A percentile compares a stretch with the other conserved stretches of the same genome.
These are phyloP conservation scores for Aspergillus candidus DNA, from an alignment of 2,329 filamentous ascomycete species.

Conservation along the genomic window DNA sequence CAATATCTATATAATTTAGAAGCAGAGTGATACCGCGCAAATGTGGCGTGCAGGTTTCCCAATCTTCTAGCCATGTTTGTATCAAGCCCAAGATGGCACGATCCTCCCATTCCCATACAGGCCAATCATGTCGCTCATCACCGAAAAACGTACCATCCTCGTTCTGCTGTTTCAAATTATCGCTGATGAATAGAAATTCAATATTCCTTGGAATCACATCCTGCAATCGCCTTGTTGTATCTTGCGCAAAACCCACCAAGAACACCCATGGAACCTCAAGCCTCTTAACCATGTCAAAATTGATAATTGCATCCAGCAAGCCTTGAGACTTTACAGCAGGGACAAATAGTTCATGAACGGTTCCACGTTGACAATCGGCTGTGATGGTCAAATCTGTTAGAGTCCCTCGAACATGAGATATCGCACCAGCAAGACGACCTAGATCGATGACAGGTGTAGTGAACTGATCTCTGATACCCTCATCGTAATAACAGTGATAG, in stretches of 20 bases:
- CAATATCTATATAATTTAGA: neutral
- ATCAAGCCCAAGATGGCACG: constrained; percentile 3
- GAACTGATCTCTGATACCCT: constrained; percentile 3
- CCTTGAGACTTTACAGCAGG: neutral
- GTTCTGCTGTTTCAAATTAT: constrained; percentile 11
- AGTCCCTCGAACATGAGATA: constrained; percentile 15
- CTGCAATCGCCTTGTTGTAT: neutral
- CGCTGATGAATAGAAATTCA: constrained; percentile 12
- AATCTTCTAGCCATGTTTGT: constrained; percentile 11
- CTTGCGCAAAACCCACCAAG: neutral
- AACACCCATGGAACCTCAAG: neutral
- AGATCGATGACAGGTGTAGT: constrained; percentile 9
- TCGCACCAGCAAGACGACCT: constrained; percentile 10
- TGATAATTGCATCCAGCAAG: neutral
- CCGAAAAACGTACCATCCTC: neutral
- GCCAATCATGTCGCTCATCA: neutral
- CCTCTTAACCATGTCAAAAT: neutral
- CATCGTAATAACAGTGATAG: constrained; percentile 12
- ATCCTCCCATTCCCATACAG: constrained; percentile 6
- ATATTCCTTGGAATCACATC: constrained; percentile 14
- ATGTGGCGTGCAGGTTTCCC: constrained; percentile 8
- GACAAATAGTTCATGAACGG: neutral
- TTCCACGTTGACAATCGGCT: neutral
- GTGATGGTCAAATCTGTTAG: constrained; percentile 15
- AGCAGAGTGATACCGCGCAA: constrained; percentile 8